phyloP scores from a whole-genome alignment of 805 yeast species.

The Metschnikowia similis region DNA sequence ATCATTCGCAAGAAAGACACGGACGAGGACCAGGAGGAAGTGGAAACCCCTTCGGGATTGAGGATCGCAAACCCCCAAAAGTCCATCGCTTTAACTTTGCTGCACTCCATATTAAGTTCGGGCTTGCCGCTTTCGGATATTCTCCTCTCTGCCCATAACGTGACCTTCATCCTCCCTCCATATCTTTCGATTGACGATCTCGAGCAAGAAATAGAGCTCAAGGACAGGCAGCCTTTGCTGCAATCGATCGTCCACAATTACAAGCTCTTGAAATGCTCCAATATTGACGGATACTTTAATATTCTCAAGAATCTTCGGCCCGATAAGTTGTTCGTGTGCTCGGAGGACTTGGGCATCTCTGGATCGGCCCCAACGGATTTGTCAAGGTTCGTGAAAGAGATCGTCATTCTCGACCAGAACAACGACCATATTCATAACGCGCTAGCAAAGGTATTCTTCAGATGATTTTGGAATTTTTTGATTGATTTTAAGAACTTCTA shows the following conservation, averaged over 20 bases:
- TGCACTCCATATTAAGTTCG: slow-evolving; percentile 36
- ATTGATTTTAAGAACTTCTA: no score
- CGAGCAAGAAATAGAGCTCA: slow-evolving; percentile 16
- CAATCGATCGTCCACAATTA: slow-evolving; percentile 28
- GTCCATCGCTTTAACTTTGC: slow-evolving; percentile 39
- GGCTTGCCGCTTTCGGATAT: slow-evolving; percentile 37
- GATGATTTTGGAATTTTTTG: background rate
- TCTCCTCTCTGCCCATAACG: slow-evolving; percentile 33
- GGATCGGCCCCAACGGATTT: slow-evolving; percentile 29
- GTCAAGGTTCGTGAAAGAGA: slow-evolving; percentile 34
- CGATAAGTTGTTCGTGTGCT: slow-evolving; percentile 37
- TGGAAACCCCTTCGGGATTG: background rate
- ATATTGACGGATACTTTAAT: slow-evolving; percentile 38
- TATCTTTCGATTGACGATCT: slow-evolving; percentile 38
- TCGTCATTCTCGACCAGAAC: slow-evolving; percentile 26
- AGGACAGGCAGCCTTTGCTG: slow-evolving; percentile 16
- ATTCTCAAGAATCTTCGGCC: slow-evolving; percentile 38
- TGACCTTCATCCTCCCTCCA: slow-evolving; percentile 43
- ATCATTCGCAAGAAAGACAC: slow-evolving; percentile 6
- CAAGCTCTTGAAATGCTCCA: slow-evolving; percentile 36
- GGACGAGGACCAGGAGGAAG: background rate
- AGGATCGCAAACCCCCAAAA: slow-evolving; percentile 23
- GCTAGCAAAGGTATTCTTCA: slow-evolving; percentile 19
- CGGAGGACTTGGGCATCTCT: slow-evolving; percentile 39
- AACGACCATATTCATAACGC: slow-evolving; percentile 20